Percentiles rank a stretch among this genome's conserved stretches.
These are phyloP conservation scores for Podospora tetraspora DNA, from an alignment of 495 filamentous ascomycete genomes.

Conservation along the genomic window DNA sequence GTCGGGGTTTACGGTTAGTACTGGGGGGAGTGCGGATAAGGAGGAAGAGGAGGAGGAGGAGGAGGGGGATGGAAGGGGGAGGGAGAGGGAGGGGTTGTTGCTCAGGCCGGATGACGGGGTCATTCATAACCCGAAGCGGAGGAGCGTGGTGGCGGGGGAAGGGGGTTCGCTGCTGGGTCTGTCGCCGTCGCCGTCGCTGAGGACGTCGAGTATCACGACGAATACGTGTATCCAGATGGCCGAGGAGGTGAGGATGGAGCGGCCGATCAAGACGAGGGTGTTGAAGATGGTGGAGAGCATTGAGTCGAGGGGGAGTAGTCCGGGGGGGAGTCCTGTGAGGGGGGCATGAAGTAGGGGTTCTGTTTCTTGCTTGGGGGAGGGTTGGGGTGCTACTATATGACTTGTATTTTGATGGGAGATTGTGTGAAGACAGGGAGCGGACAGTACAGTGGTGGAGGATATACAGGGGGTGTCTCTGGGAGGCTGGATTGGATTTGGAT, in stretches of 20 bases:
- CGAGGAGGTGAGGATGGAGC: constrained; percentile 32
- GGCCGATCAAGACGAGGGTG: constrained; percentile 34
- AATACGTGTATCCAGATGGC: constrained; percentile 25
- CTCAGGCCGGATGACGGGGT: not conserved
- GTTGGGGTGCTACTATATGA: not conserved
- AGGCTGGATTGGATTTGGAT: not conserved
- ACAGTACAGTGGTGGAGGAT: not conserved
- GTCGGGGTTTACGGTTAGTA: not conserved
- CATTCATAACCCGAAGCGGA: not conserved
- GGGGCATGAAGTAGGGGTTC: not conserved
- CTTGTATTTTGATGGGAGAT: not conserved
- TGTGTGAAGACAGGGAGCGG: not conserved
- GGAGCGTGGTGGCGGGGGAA: not conserved
- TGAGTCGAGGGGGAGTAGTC: constrained; percentile 36
- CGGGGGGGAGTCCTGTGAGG: constrained; percentile 24
- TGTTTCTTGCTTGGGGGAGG: not conserved
- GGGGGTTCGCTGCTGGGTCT: not conserved
- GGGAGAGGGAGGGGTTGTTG: not conserved
- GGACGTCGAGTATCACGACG: constrained; percentile 14
- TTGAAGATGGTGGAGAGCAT: constrained; percentile 45
- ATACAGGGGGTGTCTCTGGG: not conserved
- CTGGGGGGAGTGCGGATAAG: not conserved
- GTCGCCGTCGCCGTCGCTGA: constrained; percentile 20
- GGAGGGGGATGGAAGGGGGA: not conserved
- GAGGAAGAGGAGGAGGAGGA: constrained; percentile 9